phyloP scores from a whole-genome alignment of 2,329 filamentous ascomycete species.

The Fusarium penzigii region DNA sequence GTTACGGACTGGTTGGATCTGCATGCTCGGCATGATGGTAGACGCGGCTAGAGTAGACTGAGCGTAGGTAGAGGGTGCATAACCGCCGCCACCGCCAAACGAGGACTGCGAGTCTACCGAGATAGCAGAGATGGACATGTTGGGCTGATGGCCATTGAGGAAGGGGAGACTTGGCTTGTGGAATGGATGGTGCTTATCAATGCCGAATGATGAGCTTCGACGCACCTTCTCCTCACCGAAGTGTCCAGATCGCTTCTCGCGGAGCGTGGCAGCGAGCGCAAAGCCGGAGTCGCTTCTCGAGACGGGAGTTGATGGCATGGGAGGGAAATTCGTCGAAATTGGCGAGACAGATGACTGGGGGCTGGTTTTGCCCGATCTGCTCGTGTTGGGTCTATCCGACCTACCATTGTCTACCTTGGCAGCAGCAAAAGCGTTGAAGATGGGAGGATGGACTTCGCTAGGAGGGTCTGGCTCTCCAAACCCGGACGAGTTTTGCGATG shows the following conservation, averaged over 20 bases:
- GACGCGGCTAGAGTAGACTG: constrained; percentile 84
- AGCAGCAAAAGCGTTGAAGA: constrained; percentile 91
- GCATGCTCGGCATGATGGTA: constrained; percentile 83
- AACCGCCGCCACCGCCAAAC: constrained; percentile 55
- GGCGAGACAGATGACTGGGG: constrained; percentile 71
- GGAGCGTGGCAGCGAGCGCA: constrained; percentile 78
- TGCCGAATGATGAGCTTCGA: constrained; percentile 88
- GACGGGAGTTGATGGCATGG: constrained; percentile 73
- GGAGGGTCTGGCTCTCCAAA: constrained; percentile 70
- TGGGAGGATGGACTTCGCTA: constrained; percentile 57
- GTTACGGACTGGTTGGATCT: constrained; percentile 75
- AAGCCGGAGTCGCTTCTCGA: constrained; percentile 92
- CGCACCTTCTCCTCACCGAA: constrained; percentile 78
- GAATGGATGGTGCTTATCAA: constrained; percentile 68
- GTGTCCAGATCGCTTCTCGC: constrained; percentile 92
- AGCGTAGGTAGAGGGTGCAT: constrained; percentile 81
- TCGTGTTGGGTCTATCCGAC: constrained; percentile 76
- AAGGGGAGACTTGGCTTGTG: constrained; percentile 75
- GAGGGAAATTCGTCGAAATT: constrained; percentile 74
- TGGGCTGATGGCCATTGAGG: constrained; percentile 63
- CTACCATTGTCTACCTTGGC: constrained; percentile 67
- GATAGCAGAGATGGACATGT: constrained; percentile 59
- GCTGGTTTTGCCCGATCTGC: constrained; percentile 62
- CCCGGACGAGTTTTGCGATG: constrained; percentile 83
- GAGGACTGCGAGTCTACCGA: constrained; percentile 69